A percentile compares a stretch with the other conserved stretches of the same genome.
phyloP scores from a whole-genome alignment of 1,284 basidiomycete species.

The Rugosomyces carneus region DNA sequence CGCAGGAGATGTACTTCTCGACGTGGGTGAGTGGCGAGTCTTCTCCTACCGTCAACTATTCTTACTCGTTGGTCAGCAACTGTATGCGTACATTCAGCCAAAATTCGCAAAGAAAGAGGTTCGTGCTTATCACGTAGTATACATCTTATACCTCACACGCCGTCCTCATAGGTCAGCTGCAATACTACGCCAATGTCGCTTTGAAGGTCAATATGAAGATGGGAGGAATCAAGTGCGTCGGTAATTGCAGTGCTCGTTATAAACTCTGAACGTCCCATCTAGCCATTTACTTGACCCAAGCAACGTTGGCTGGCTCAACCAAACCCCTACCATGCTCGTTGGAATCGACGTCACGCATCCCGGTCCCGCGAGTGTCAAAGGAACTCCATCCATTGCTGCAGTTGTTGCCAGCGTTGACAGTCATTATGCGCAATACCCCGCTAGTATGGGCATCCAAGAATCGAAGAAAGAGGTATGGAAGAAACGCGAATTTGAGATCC shows the following conservation, averaged over 20 bases:
- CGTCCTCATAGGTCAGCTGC: conserved; percentile 41
- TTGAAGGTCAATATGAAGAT: conserved; percentile 79
- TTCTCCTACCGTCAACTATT: background rate
- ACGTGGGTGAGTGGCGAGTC: conserved; percentile 33
- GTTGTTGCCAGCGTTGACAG: conserved; percentile 68
- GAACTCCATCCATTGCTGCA: conserved; percentile 73
- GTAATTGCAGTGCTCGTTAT: background rate
- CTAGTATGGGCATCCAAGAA: conserved; percentile 66
- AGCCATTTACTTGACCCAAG: conserved; percentile 50
- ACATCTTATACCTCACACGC: conserved; percentile 13
- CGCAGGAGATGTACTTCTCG: conserved; percentile 59
- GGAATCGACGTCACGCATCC: conserved; percentile 85
- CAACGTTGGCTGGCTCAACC: conserved; percentile 50
- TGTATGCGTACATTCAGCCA: conserved; percentile 60
- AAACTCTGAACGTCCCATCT: background rate
- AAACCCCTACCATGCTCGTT: conserved; percentile 65
- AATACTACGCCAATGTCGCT: conserved; percentile 75
- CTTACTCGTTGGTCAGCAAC: conserved; percentile 32
- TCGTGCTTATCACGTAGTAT: conserved; percentile 30
- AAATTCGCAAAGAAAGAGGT: conserved; percentile 56
- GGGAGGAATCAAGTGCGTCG: conserved; percentile 59
- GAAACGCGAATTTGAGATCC: background rate
- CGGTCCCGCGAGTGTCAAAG: conserved; percentile 56
- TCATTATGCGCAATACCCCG: conserved; percentile 64
- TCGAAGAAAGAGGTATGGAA: conserved; percentile 64